Evolutionary conservation across 495 filamentous ascomycete species (phyloP), one percentile per base, ranked within the genome.

Genomic region (Halenospora varia): DNA sequence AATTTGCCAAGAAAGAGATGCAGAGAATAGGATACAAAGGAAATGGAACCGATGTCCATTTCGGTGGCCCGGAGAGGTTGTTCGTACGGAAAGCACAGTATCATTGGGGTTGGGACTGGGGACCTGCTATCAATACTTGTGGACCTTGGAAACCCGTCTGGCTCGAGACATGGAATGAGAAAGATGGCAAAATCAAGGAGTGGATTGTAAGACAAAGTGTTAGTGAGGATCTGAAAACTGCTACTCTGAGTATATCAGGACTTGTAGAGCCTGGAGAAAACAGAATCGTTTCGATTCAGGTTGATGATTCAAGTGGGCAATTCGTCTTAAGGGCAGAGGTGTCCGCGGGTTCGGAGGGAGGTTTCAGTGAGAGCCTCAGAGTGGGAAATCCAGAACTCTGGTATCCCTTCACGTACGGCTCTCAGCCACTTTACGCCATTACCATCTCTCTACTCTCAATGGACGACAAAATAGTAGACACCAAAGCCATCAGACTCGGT

Each of bases 41-140:
- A 15, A 54, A 59, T 23, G 55, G 54, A 18, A 65, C 64, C 3
- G 66, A 71, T 66, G 69, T 77, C 61, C 70, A 75, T 64, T 62
- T 87, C 61, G 83, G 83, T 6, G 82, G 84, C 46, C 68, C 73
- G 1, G 72, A 81, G 48, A 68, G 84, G 25, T 62, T 87, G 60
- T 79, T 77, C 6, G 80, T 82, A 3, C 72, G 82, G 42, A 88
- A 87, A 62, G 84, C 82, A 4, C 85, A 88, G 68, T 88, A 88
- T 61, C 85, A 88, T 62, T 90, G 85, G 83, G 88, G 88, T 35
- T 92, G 88, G 88, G 88, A 92, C 61, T 90, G 88, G 88, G 88
- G 88, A 10, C 88, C 88, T 24, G 77, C 83, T 10, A 61, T 91
- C 24, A 73, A 88, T 67, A 88, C 86, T 10, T 86, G 80, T 41